Conservation (phyloP, 192 early-diverging fungal genomes). For the Backusella parvicylindrica region DNA sequence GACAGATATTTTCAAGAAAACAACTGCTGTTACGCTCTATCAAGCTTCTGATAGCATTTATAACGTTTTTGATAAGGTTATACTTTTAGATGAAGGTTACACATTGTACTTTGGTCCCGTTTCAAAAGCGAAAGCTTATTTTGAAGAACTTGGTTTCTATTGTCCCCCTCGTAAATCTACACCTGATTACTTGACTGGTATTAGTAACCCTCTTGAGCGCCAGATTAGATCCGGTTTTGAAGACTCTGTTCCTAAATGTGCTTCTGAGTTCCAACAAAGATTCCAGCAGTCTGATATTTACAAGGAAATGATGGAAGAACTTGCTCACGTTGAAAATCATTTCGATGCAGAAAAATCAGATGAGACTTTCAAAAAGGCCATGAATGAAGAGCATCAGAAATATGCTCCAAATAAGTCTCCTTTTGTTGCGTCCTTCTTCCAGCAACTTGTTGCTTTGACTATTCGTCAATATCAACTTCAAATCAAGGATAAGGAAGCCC, state of each 20-base stretch:
- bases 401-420: conserved; percentile 47
- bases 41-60: conserved; percentile 78
- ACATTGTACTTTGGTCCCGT: conserved; percentile 69
- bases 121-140: conserved; percentile 55
- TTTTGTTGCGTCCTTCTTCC: conserved; percentile 62
- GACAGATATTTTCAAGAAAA: conserved; percentile 64
- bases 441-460: conserved; percentile 57
- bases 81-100: conserved; percentile 64
- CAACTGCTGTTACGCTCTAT: conserved; percentile 53
- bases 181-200: conserved; percentile 68
- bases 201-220: conserved; percentile 62
- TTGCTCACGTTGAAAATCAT: conserved; percentile 40
- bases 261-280: conserved; percentile 60
- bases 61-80: conserved; percentile 65
- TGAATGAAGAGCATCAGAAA: conserved; percentile 53
- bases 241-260: conserved; percentile 47
- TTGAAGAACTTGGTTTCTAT: conserved; percentile 57
- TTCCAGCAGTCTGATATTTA: conserved; percentile 47
- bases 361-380: conserved; percentile 41
- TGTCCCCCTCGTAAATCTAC: conserved; percentile 66
- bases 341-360: conserved; percentile 17
- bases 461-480: conserved; percentile 65
- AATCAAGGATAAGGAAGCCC: conserved; percentile 43
- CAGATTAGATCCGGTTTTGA: conserved; percentile 51
- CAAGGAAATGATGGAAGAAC: conserved; percentile 33